Conservation (phyloP, 2,329 filamentous ascomycete species). For the Neofusicoccum kwambonambiense region DNA sequence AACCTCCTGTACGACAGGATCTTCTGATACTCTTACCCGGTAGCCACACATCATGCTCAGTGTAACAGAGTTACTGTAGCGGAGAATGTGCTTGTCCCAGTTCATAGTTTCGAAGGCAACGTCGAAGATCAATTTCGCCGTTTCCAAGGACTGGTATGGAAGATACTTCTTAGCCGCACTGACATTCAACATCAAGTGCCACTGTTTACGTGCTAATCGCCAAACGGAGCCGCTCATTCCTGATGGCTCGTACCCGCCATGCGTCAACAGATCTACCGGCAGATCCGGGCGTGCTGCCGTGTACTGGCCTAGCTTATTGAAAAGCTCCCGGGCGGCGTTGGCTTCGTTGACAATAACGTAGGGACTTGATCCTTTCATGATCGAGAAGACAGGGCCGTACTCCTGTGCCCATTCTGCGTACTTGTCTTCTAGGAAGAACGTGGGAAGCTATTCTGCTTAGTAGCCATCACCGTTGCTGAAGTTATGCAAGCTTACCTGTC, state of each 20-base stretch:
- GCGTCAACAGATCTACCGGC: neutral
- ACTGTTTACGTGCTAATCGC: constrained; percentile 9
- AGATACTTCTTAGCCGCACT: constrained; percentile 14
- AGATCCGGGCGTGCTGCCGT: neutral
- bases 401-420: constrained; percentile 54
- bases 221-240: neutral
- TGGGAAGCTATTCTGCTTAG: neutral
- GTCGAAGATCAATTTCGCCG: neutral
- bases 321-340: neutral
- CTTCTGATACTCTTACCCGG: neutral
- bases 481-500: neutral
- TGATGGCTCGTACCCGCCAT: neutral
- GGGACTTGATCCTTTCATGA: constrained; percentile 46
- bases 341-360: neutral
- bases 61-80: neutral
- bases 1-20: neutral
- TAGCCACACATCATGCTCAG: neutral
- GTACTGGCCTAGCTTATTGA: neutral
- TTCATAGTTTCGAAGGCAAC: neutral
- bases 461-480: neutral
- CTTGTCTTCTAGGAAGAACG: constrained; percentile 37
- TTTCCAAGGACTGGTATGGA: constrained; percentile 13
- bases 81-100: neutral
- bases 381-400: constrained; percentile 53
- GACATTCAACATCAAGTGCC: constrained; percentile 4